Conservation (phyloP, 2,329 filamentous ascomycete species). For the Botrytis cinerea region DNA sequence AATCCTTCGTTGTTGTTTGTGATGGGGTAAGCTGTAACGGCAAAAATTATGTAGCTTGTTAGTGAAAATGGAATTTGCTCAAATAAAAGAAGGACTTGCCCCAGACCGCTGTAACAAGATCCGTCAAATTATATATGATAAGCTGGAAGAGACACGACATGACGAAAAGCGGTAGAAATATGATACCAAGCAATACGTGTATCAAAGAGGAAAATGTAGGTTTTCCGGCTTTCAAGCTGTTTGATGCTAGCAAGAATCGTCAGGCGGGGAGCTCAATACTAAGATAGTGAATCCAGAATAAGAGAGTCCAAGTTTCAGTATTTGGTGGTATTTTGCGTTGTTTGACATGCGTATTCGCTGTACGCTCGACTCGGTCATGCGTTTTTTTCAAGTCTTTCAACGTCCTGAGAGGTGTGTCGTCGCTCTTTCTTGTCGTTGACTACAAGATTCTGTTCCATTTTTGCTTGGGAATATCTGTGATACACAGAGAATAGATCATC, state of each 20-base stretch:
- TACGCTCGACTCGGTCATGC: neutral
- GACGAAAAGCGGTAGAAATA: neutral
- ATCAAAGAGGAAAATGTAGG: neutral
- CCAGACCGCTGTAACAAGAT: neutral
- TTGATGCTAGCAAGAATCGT: neutral
- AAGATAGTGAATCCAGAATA: neutral
- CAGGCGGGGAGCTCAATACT: neutral
- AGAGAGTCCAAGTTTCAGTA: neutral
- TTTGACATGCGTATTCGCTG: accelerated
- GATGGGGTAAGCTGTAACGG: neutral
- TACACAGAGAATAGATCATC: neutral
- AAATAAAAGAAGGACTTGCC: neutral
- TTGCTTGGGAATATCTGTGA: neutral
- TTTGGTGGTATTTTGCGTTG: neutral
- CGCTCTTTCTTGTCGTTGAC: neutral
- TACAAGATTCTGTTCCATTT: neutral
- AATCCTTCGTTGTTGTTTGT: neutral
- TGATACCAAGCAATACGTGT: neutral
- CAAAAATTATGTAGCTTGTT: neutral
- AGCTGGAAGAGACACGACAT: neutral
- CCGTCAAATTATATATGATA: neutral
- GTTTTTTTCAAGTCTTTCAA: neutral
- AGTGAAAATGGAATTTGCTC: neutral
- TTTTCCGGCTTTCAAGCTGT: neutral
- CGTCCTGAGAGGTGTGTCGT: neutral